phyloP scores from a whole-genome alignment of 768 basidiomycete genomes.

The Amanita molliuscula region DNA sequence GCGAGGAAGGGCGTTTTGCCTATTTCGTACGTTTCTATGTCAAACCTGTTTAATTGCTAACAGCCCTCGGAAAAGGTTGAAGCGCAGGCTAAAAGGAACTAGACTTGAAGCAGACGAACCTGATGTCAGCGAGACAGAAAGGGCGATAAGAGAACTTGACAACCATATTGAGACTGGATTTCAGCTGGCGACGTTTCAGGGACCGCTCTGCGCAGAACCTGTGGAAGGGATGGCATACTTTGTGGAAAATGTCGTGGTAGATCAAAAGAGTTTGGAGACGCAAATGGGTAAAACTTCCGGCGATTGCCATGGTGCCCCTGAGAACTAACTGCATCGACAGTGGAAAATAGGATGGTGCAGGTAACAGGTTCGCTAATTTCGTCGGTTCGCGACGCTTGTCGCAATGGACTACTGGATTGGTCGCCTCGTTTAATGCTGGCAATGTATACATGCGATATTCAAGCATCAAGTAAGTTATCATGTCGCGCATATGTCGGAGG shows the following conservation, averaged over 20 bases:
- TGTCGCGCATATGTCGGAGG: background rate
- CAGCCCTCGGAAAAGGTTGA: conserved; percentile 30
- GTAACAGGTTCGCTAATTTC: conserved; percentile 88
- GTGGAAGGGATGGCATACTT: conserved; percentile 90
- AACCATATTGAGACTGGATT: conserved; percentile 87
- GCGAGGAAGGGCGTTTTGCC: conserved; percentile 33
- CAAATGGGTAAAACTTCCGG: conserved; percentile 46
- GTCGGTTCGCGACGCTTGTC: conserved; percentile 79
- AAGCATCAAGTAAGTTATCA: conserved; percentile 76
- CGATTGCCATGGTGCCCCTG: background rate
- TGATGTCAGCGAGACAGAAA: conserved; percentile 13
- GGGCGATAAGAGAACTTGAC: conserved; percentile 50
- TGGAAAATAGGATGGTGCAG: conserved; percentile 72
- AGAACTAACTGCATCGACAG: conserved; percentile 27
- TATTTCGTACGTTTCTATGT: conserved; percentile 42
- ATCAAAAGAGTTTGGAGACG: conserved; percentile 45
- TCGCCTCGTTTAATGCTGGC: conserved; percentile 94
- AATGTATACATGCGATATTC: conserved; percentile 98
- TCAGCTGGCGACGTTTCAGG: conserved; percentile 89
- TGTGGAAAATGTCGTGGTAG: conserved; percentile 64
- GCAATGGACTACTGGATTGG: conserved; percentile 90
- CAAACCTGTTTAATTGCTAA: background rate
- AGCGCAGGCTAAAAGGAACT: conserved; percentile 34
- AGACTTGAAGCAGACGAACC: conserved; percentile 18
- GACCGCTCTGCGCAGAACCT: conserved; percentile 92